Evolutionary conservation across 208 protist species (phyloP), one percentile per base, ranked within the genome.

Genomic region (Crithidia mellificae): DNA sequence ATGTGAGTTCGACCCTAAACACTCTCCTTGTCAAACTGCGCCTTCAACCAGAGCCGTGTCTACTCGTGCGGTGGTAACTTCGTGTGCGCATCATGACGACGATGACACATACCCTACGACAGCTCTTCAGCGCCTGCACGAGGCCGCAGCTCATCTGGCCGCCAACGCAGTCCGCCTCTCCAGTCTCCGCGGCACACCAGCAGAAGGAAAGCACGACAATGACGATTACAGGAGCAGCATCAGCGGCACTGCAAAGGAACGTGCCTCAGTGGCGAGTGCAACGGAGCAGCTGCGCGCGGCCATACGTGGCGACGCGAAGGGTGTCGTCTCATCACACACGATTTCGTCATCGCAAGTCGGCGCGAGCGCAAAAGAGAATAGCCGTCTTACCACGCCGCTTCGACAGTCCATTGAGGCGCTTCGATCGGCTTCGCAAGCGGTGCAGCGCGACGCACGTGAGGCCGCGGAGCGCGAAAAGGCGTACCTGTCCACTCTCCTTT

Each of bases 401-500:
- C 56, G n/a, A 43, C 29, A 56, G 41, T 63, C 63, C 0, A 61
- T 76, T 36, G 56, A 6, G 17, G 30, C 22, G n/a, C 70, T 76
- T 38, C 62, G 70, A 15, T 65, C 70, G 34, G 70, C 70, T 22
- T 64, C 70, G 43, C 70, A 66, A 55, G 63, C 55, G 36, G 63
- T 76, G 39, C 70, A 76, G 41, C 70, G 56, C 46, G 70, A 76
- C 46, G 70, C 63, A 36, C 70, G 55, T 36, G 70, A 76, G 39
- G 63, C 70, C 17, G 70, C 70, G 32, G 54, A 70, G 49, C 70
- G 70, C 7, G 70, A 76, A 39, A 50, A 25, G 41, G 70, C 70
- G 9, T 76, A 76, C 63, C 70, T 76, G 30, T 76, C 70, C 3
- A 43, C 70, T 19, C 49, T 76, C 44, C 63, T 76, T 29, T 76